phyloP scores from a whole-genome alignment of 2,329 filamentous ascomycete genomes.

The Claviceps sp. region DNA sequence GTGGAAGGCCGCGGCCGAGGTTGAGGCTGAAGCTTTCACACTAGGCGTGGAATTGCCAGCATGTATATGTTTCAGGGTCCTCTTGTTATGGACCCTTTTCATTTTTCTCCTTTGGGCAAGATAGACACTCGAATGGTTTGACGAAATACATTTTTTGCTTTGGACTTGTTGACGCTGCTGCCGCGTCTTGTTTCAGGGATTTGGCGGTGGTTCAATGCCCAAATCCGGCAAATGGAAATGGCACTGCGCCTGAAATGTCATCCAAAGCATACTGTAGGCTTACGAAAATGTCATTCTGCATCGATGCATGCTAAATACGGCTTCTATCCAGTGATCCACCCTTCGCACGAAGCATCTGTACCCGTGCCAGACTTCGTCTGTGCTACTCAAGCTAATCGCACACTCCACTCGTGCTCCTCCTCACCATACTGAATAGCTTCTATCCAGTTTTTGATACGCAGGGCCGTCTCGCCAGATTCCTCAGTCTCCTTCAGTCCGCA shows the following conservation, averaged over 20 bases:
- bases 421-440: slow-evolving; percentile 92
- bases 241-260: too few relatives aligned
- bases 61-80: slow-evolving; percentile 20
- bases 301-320: not conserved
- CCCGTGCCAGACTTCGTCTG: not conserved
- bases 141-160: slow-evolving; percentile 15
- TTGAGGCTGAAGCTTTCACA: not conserved
- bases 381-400: slow-evolving; percentile 23
- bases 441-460: slow-evolving; percentile 92
- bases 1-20: not conserved
- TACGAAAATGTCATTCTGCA: not conserved
- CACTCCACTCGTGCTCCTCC: slow-evolving; percentile 84
- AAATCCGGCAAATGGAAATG: not conserved
- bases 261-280: not conserved
- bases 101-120: slow-evolving; percentile 8
- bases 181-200: not conserved
- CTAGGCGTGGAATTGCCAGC: slow-evolving; percentile 3
- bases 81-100: not conserved
- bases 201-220: not conserved
- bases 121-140: slow-evolving; percentile 16
- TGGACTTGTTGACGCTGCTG: not conserved
- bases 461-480: slow-evolving; percentile 78
- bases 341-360: not conserved
- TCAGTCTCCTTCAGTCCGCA: slow-evolving; percentile 70
- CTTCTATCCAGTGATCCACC: not conserved